Evolutionary conservation across 345 rosid genomes (phyloP).

Genomic region (Citrus trifoliata): DNA sequence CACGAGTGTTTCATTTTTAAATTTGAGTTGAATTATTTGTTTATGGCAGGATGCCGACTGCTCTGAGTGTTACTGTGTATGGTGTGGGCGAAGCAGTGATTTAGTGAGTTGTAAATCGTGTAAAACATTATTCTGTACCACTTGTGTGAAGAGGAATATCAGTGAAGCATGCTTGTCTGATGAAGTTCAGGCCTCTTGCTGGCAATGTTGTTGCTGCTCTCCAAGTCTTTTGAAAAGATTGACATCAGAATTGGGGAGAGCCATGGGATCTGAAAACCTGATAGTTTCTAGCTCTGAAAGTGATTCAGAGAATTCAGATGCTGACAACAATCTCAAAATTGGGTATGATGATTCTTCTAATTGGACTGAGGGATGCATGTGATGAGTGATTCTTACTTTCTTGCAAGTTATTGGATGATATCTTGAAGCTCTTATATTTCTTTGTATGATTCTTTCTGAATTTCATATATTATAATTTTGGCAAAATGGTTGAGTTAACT

Average conservation of each 20-base stretch:
- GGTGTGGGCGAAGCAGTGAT: slow-evolving; percentile 79
- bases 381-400: background rate
- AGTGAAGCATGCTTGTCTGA: slow-evolving; percentile 67
- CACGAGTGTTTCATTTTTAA: slow-evolving; percentile 2
- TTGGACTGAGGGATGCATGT: background rate
- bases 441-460: background rate
- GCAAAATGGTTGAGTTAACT: background rate
- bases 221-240: slow-evolving; percentile 68
- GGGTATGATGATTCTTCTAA: slow-evolving; percentile 41
- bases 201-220: slow-evolving; percentile 86
- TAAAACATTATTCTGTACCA: slow-evolving; percentile 60
- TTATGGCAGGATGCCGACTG: slow-evolving; percentile 62
- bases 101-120: slow-evolving; percentile 81
- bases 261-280: slow-evolving; percentile 43
- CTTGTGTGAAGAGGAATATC: slow-evolving; percentile 73
- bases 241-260: slow-evolving; percentile 69
- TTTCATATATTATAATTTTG: background rate
- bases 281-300: slow-evolving; percentile 55
- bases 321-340: slow-evolving; percentile 37
- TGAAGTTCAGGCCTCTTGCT: slow-evolving; percentile 60
- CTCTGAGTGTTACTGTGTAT: slow-evolving; percentile 73
- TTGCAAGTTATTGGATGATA: background rate
- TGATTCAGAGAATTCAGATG: slow-evolving; percentile 67
- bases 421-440: background rate
- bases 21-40: slow-evolving; percentile 14